A percentile compares a stretch with the other conserved stretches of the same genome.
These are phyloP conservation scores for Glycine tomentella DNA, from an alignment of 306 rosid genomes.

Conservation along the genomic window DNA sequence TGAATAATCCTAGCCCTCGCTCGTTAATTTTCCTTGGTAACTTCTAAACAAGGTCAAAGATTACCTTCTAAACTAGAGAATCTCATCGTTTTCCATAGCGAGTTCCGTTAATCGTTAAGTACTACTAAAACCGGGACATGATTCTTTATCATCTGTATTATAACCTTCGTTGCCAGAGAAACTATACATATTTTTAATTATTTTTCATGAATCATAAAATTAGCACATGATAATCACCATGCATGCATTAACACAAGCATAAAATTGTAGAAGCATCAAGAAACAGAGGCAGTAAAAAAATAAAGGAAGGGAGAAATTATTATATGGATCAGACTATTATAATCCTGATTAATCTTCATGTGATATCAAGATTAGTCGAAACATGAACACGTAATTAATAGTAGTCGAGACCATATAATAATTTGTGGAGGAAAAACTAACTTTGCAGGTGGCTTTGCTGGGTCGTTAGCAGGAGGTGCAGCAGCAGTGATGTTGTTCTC, in stretches of 20 bases:
- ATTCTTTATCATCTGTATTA: background rate
- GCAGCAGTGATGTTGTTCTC: constrained; percentile 45
- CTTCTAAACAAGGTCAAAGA: background rate
- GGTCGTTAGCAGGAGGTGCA: constrained; percentile 49
- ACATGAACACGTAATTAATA: too few relatives aligned
- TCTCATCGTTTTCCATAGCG: background rate
- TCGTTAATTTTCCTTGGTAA: background rate
- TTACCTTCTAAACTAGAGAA: background rate
- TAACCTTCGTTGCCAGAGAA: too few relatives aligned
- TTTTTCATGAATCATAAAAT: too few relatives aligned
- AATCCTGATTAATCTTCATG: too few relatives aligned
- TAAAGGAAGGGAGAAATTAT: background rate
- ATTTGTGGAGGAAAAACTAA: constrained; percentile 26
- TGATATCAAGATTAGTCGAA: too few relatives aligned
- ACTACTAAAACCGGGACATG: background rate
- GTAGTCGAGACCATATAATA: background rate
- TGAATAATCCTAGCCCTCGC: background rate
- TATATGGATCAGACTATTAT: background rate
- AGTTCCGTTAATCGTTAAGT: background rate
- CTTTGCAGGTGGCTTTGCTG: constrained; percentile 71
- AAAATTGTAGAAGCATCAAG: background rate
- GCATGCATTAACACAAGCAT: background rate
- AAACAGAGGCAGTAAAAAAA: background rate
- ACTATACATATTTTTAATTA: too few relatives aligned
- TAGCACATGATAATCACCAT: background rate